phyloP scores from a whole-genome alignment of 2,329 filamentous ascomycete genomes.

The Claviceps digitariae region DNA sequence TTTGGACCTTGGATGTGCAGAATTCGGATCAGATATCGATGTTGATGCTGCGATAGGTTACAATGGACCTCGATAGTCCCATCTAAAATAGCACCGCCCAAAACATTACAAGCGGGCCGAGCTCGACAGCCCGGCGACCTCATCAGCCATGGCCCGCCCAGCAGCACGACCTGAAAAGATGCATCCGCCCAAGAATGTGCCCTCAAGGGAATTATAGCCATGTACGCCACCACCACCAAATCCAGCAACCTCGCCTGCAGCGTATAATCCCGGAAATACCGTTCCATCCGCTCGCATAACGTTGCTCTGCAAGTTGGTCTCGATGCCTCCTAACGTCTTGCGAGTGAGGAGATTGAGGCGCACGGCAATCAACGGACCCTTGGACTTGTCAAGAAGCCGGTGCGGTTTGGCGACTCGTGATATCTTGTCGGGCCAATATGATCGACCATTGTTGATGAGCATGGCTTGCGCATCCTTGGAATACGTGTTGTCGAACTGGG shows the following conservation, averaged over 20 bases:
- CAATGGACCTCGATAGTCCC: too few species aligned
- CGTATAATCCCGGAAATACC: conserved; percentile 41
- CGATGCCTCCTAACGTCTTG: conserved; percentile 46
- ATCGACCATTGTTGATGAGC: conserved; percentile 43
- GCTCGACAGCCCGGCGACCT: conserved; percentile 14
- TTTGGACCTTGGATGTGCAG: too few species aligned
- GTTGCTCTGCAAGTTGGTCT: conserved; percentile 43
- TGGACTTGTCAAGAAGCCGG: conserved; percentile 35
- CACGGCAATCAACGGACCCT: conserved; percentile 47
- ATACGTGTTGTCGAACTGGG: conserved; percentile 41
- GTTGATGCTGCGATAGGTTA: too few species aligned
- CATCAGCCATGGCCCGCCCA: conserved; percentile 39
- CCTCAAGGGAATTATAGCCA: conserved; percentile 48
- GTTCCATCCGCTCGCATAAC: conserved; percentile 36
- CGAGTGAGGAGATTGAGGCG: conserved; percentile 46
- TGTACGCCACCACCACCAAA: conserved; percentile 51
- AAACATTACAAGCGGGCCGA: too few species aligned
- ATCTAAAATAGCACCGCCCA: too few species aligned
- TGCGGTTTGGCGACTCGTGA: conserved; percentile 41
- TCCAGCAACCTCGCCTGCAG: conserved; percentile 45
- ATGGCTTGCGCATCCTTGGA: conserved; percentile 49
- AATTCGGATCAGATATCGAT: too few species aligned
- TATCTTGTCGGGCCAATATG: conserved; percentile 39
- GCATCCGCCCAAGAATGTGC: conserved; percentile 48
- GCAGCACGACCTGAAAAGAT: conserved; percentile 48